phyloP scores from a whole-genome alignment of 2,329 filamentous ascomycete genomes.

The Epichloe elymi region DNA sequence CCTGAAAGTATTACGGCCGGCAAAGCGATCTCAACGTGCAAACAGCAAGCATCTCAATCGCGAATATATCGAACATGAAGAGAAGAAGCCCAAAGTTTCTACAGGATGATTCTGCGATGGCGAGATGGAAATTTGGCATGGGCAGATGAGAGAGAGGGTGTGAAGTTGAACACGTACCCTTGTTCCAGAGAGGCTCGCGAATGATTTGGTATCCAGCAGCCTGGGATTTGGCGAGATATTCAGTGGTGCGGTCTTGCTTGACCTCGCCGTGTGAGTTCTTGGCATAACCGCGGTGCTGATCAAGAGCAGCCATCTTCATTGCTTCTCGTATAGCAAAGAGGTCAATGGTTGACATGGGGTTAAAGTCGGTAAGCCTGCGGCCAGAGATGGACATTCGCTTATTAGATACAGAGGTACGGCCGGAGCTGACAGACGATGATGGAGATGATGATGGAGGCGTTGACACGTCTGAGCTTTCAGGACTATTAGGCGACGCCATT shows the following conservation, averaged over 20 bases:
- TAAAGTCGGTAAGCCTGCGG: constrained; percentile 37
- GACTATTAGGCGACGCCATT: constrained; percentile 27
- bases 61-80: background rate
- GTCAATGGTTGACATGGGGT: constrained; percentile 45
- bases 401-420: constrained; percentile 37
- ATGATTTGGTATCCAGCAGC: constrained; percentile 50
- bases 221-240: constrained; percentile 37
- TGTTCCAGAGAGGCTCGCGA: constrained; percentile 51
- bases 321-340: constrained; percentile 42
- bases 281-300: constrained; percentile 47
- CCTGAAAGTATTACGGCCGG: background rate
- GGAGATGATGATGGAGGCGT: constrained; percentile 42
- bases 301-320: constrained; percentile 47
- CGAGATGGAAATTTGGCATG: background rate
- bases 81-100: background rate
- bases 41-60: background rate
- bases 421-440: constrained; percentile 32
- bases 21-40: background rate
- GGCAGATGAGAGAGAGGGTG: background rate
- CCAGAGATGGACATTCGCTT: constrained; percentile 37
- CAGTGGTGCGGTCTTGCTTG: constrained; percentile 37
- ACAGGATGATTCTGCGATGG: background rate
- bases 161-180: constrained; percentile 32
- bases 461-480: constrained; percentile 36
- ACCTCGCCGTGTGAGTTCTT: constrained; percentile 43